Base-by-base conservation (phyloP, 129 eudicot genomes). In the Escallonia rubra region DNA sequence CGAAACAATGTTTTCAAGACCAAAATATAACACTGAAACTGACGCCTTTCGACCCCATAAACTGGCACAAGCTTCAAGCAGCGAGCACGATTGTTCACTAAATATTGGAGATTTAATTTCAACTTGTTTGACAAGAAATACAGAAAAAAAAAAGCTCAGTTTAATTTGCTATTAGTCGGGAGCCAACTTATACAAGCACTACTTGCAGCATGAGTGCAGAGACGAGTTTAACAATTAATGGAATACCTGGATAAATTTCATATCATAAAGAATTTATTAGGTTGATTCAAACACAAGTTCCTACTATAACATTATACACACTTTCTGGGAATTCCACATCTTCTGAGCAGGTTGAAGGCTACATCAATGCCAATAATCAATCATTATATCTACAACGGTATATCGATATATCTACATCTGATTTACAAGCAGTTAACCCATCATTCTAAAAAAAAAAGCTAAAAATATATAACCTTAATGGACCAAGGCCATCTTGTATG, bases 351-450 rank as follows among this genome's bases (percentile, higher is more conserved):
- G 76, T 53, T 60, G 69, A 71, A 76, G 78, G 54, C 45, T 57
- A 58, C 54, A 57, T 14, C 15, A 65, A 15, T 43, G 48, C 75
- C 41, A 56, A 60, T 54, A 57, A 48, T 13, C 34, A 23, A 23
- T 1, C 34, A 23, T 23, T 23, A 47, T 64, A 39, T 39, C 65
- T 70, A 72, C 72, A 57, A 42, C 51, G 43, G 63, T 44, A 78
- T 73, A 72, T 52, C 52, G 74, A 65, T 52, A 66, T 78, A 82
- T 74, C 78, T 82, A 82, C 83, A 71, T 12, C 34, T 67, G 45
- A 60, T 65, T 64, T 66, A 12, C 40, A 64, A 71, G 61, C 78
- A 48, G 72, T 68, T 44, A 12, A 64, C 23, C 43, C 13, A 51
- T 52, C 65, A 66, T 43, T 62, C 42, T 62, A 41, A 61, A 7